Evolutionary conservation across 2,329 filamentous ascomycete species (phyloP), one percentile per base, ranked within the genome.

Genomic region (Phialophora macrospora): DNA sequence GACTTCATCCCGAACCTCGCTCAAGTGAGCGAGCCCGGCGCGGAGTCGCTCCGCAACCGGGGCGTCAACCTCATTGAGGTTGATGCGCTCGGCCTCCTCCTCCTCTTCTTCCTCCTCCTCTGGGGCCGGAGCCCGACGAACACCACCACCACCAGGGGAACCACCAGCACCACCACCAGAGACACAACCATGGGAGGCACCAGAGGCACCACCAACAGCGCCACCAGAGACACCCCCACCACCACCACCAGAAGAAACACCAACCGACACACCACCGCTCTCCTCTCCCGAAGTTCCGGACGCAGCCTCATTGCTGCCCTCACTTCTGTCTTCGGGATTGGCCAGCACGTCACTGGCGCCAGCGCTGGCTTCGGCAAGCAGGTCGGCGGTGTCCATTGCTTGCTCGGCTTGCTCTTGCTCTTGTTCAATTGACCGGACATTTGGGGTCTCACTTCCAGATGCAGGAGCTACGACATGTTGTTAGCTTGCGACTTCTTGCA

Each of bases 11-110:
- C 6, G 26, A n/a, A 56, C 54, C 46, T 66, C 60, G 24, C 24
- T 32, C 49, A 60, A 44, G 49, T 66, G 58, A 48, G 48, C 49
- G 49, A 64, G 22, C 24, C 62, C 62, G 20, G 62, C 56, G 30
- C 49, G 62, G 34, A 64, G 32, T 24, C 48, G 60, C 11, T 51
- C 60, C 38, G 52, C 52, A 26, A 41, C 48, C 32, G 60, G 52
- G 55, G 34, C 38, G 30, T 62, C 58, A 26, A 34, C 52, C 59
- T 55, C 54, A 17, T 30, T 59, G n/a, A 62, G 59, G 48, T 34
- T 26, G 60, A 60, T 32, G 59, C 32, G 41, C 26, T 14, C 62
- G 8, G 46, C 61, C 17, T 62, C 34, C 12, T 59, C 57, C 9
- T 56, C 55, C 7, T 65, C 63, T 17, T 52, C 55, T 2, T 24